phyloP scores from a whole-genome alignment of 2,329 filamentous ascomycete species.

The Akanthomyces lecanii region DNA sequence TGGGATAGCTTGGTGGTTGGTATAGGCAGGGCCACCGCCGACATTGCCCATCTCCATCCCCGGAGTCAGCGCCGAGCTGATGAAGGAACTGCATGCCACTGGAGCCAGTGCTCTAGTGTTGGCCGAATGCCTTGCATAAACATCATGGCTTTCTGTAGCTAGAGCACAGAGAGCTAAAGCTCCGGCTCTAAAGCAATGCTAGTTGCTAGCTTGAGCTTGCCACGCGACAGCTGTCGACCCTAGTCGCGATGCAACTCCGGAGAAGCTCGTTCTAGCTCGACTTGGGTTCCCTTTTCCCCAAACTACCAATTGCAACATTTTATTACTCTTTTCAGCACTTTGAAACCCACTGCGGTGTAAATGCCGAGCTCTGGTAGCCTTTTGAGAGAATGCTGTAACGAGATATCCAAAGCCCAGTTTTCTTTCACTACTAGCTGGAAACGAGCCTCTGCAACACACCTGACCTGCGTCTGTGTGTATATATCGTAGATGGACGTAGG shows the following conservation, averaged over 20 bases:
- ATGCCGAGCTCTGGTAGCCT: background rate
- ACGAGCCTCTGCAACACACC: background rate
- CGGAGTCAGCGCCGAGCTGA: background rate
- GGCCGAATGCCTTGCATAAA: conserved; percentile 1
- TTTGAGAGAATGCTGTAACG: background rate
- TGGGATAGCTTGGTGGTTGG: background rate
- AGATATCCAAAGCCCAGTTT: background rate
- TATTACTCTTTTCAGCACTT: background rate
- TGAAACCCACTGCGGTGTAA: conserved; percentile 10
- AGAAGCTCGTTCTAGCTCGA: background rate
- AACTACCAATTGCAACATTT: background rate
- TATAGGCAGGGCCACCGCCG: background rate
- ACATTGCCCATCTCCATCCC: background rate
- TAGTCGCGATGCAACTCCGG: background rate
- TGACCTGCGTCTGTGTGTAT: background rate
- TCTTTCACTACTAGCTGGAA: background rate
- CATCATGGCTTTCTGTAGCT: background rate
- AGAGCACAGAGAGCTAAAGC: background rate
- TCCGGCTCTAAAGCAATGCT: background rate
- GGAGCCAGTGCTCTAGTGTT: background rate
- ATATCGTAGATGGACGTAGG: background rate
- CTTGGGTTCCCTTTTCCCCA: background rate
- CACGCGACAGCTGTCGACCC: background rate
- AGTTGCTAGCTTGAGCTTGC: background rate
- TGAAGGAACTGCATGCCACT: background rate